Evolutionary conservation across 2,329 filamentous ascomycete genomes (phyloP).

Genomic region (Sordariomycetes sp.): DNA sequence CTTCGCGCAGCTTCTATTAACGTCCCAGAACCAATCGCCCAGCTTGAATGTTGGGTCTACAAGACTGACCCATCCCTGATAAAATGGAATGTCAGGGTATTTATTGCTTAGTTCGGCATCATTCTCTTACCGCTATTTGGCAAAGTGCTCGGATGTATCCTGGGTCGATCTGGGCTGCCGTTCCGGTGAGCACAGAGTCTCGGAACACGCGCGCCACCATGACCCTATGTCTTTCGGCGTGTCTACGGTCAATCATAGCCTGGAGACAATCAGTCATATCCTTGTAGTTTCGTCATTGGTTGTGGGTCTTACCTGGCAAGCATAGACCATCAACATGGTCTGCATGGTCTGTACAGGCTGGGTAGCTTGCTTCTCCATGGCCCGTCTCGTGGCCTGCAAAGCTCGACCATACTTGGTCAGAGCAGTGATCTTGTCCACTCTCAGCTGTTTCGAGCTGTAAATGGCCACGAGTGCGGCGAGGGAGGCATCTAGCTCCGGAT

Average conservation of each 20-base stretch:
- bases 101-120: too few relatives aligned
- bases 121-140: slow-evolving; percentile 11
- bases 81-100: not conserved
- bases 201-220: slow-evolving; percentile 9
- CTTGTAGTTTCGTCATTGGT: not conserved
- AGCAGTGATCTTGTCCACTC: slow-evolving; percentile 6
- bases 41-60: slow-evolving; percentile 9
- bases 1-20: too few relatives aligned
- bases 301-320: slow-evolving; percentile 9
- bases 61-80: slow-evolving; percentile 10
- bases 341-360: slow-evolving; percentile 9
- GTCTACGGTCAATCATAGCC: slow-evolving; percentile 10
- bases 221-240: slow-evolving; percentile 5
- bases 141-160: slow-evolving; percentile 9
- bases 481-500: slow-evolving; percentile 7
- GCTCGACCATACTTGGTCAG: slow-evolving; percentile 9
- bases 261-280: not conserved
- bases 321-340: slow-evolving; percentile 8
- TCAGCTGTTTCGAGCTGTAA: slow-evolving; percentile 7
- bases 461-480: slow-evolving; percentile 9
- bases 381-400: slow-evolving; percentile 4
- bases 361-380: slow-evolving; percentile 4
- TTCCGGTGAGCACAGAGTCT: slow-evolving; percentile 7
- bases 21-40: slow-evolving; percentile 13
- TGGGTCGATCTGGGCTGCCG: slow-evolving; percentile 6